Evolutionary conservation across 148 eudicot species (phyloP), one percentile per base, ranked within the genome.

Genomic region (Pouteria glomerata): DNA sequence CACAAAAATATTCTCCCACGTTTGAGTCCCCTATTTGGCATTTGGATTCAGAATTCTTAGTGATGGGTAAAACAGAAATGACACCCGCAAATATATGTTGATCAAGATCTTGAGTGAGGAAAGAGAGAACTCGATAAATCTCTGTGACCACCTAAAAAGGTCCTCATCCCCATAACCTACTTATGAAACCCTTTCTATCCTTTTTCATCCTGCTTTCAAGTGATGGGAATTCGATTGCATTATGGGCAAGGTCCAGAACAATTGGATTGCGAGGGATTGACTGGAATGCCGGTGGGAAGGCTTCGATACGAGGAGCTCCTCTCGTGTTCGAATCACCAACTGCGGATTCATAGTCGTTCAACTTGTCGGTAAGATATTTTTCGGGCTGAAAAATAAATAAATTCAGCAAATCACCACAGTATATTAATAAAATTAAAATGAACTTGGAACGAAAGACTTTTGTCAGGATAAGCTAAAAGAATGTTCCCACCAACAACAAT

Each of bases 191-290:
- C 77, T 87, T 86, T 48, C 62, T 74, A 1, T 90, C 90, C 61
- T 89, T 89, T 91, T 89, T 95, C 90, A 84, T 85, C 82, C 92
- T 82, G 77, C 76, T 81, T 52, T 88, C 99, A 37, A 95, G 87
- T 13, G 99, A 81, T 21, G 97, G 99, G 86, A 89, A 95, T 11
- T 91, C 96, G 8, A 94, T 86, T 65, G 77, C 30, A 66, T 85
- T 86, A 69, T 83, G 80, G 45, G 93, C 98, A 69, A 93, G 96
- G 82, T 94, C 98, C 71, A 87, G 71, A 59, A 89, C 88, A 21
- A 94, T 86, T 27, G 97, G 96, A 73, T 87, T 88, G 71, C 96
- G 85, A 21, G 93, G 84, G 52, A 89, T 76, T 65, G 96, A 80
- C 76, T 83, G 88, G 82, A 86, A 85, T 33, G 91, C 78, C 48